Percentiles rank a stretch among this genome's conserved stretches.
These are phyloP conservation scores for Strobilomyces dryophilus DNA, from an alignment of 768 basidiomycete species.

Conservation along the genomic window DNA sequence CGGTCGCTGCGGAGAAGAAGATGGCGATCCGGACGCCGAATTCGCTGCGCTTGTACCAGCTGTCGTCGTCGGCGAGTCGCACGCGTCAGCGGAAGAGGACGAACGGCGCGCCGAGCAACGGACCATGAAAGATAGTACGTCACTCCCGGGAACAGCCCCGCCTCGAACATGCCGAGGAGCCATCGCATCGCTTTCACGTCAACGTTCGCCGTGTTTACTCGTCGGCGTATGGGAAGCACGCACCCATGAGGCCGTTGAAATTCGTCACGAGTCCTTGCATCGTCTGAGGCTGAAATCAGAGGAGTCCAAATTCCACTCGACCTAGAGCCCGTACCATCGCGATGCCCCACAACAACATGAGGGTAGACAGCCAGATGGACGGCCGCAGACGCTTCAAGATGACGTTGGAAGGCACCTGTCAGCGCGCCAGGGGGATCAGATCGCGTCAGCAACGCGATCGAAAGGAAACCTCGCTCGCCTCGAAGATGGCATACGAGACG, in stretches of 20 bases:
- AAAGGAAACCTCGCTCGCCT: constrained; percentile 35
- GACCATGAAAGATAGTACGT: constrained; percentile 74
- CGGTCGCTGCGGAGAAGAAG: constrained; percentile 76
- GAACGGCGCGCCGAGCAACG: constrained; percentile 12
- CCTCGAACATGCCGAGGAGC: constrained; percentile 73
- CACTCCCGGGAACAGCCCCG: constrained; percentile 39
- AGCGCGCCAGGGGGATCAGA: no score
- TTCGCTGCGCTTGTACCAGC: constrained; percentile 69
- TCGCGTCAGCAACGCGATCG: not conserved
- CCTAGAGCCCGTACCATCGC: constrained; percentile 51
- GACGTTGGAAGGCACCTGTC: constrained; percentile 63
- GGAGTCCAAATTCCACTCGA: not conserved
- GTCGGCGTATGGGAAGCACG: constrained; percentile 13
- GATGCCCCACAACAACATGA: constrained; percentile 74
- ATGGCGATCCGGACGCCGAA: constrained; percentile 63
- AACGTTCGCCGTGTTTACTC: not conserved
- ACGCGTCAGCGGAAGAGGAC: constrained; percentile 36
- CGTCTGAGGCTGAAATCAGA: constrained; percentile 40
- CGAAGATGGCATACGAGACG: constrained; percentile 65
- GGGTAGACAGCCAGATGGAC: constrained; percentile 68
- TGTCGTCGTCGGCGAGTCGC: constrained; percentile 11
- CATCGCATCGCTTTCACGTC: constrained; percentile 54
- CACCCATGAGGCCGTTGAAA: constrained; percentile 65
- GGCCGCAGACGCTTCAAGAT: constrained; percentile 71
- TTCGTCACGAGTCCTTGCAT: constrained; percentile 68